Conservation (phyloP, 2,329 filamentous ascomycete genomes). For the Pseudocercospora eumusae region DNA sequence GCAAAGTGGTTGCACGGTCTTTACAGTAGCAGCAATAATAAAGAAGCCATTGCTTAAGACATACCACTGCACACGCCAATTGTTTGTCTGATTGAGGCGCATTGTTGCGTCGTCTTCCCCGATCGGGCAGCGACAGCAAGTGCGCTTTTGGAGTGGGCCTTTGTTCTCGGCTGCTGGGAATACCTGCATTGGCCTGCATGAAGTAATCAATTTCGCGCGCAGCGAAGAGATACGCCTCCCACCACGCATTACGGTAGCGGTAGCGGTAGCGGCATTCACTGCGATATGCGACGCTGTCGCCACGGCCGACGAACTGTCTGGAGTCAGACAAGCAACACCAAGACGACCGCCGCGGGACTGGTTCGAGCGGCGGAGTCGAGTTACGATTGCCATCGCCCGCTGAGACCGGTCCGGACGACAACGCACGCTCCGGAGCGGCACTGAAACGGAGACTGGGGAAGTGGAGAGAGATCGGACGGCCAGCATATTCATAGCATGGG, state of each 20-base stretch:
- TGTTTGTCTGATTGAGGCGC: neutral
- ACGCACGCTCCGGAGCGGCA: neutral
- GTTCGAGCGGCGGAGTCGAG: neutral
- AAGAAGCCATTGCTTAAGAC: neutral
- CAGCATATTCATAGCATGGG: conserved; percentile 17
- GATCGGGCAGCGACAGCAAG: conserved; percentile 4
- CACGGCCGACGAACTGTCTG: conserved; percentile 1
- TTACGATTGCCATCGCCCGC: neutral
- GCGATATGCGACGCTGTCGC: conserved; percentile 16
- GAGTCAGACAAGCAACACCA: neutral
- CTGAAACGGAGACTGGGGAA: neutral
- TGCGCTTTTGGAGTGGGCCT: neutral
- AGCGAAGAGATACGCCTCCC: conserved; percentile 1
- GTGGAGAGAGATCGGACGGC: neutral
- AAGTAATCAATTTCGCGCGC: neutral
- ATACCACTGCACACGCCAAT: neutral
- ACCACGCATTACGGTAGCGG: neutral
- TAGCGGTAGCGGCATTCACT: neutral
- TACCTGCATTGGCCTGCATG: no score
- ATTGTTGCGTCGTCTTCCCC: neutral
- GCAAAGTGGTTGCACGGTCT: no score
- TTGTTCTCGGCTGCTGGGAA: neutral
- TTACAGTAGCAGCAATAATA: no score
- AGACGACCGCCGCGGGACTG: conserved; percentile 7
- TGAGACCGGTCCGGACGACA: no score